These are phyloP conservation scores for Fraxinus velutina DNA, from an alignment of 305 asterid genomes.

Conservation along the genomic window DNA sequence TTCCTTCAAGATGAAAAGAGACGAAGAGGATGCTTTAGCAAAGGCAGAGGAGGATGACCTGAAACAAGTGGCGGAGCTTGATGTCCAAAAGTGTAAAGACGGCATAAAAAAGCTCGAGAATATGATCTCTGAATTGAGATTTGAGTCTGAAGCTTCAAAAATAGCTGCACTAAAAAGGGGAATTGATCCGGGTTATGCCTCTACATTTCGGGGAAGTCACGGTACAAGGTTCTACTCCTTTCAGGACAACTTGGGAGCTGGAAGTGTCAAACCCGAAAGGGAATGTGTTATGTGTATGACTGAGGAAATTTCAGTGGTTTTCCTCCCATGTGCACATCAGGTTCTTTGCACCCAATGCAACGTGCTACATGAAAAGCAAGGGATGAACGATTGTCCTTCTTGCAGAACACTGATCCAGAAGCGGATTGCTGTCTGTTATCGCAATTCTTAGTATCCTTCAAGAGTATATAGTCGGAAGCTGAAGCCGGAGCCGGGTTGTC, in stretches of 20 bases:
- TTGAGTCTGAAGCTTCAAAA: conserved; percentile 40
- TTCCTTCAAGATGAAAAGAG: conserved; percentile 31
- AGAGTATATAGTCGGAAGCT: neutral
- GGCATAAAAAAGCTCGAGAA: conserved; percentile 40
- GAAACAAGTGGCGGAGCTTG: conserved; percentile 35
- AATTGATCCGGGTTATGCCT: conserved; percentile 8
- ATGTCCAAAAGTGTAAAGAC: conserved; percentile 31
- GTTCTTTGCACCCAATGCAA: conserved; percentile 60
- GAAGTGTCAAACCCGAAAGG: conserved; percentile 45
- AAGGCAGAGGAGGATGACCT: conserved; percentile 38
- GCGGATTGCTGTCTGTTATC: conserved; percentile 42
- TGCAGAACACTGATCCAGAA: conserved; percentile 55
- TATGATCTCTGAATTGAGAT: conserved; percentile 43
- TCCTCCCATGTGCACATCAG: conserved; percentile 80
- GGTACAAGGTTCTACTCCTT: conserved; percentile 42
- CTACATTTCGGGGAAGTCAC: conserved; percentile 20
- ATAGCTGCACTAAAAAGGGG: conserved; percentile 53
- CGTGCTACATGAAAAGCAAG: conserved; percentile 47
- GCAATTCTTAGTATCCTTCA: conserved; percentile 15
- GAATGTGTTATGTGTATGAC: conserved; percentile 81
- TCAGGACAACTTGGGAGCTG: conserved; percentile 35
- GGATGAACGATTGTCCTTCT: conserved; percentile 74
- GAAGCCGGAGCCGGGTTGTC: neutral
- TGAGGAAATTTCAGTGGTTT: conserved; percentile 60
- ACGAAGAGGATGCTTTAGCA: conserved; percentile 29